Evolutionary conservation across 306 rosid genomes (phyloP).

Genomic region (Fragaria vesca): DNA sequence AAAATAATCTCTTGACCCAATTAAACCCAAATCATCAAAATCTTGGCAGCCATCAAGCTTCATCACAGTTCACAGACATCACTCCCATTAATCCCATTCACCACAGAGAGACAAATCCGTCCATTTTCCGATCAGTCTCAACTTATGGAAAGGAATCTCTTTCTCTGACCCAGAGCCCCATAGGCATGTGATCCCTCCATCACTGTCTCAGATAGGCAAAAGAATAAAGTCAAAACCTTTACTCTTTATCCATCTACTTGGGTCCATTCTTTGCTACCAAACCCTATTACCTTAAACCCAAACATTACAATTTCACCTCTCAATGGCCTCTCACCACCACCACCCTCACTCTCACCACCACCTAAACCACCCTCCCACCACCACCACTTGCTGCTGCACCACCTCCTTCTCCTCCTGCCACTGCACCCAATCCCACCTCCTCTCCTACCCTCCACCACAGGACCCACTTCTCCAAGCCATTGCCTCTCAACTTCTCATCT

Average conservation of each 20-base stretch:
- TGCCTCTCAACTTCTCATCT: conserved; percentile 47
- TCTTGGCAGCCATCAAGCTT: background rate
- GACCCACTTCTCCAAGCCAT: conserved; percentile 58
- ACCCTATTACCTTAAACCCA: conserved; percentile 7
- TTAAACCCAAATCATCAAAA: background rate
- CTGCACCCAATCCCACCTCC: conserved; percentile 34
- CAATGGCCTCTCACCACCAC: conserved; percentile 60
- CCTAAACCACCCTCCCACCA: conserved; percentile 21
- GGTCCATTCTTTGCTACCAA: background rate
- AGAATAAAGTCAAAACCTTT: background rate
- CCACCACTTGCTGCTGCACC: conserved; percentile 26
- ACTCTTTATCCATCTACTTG: background rate
- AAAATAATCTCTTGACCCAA: too few relatives aligned
- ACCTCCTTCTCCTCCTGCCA: conserved; percentile 31
- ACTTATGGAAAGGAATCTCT: background rate
- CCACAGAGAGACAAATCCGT: too few relatives aligned
- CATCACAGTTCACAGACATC: background rate
- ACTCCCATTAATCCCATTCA: too few relatives aligned
- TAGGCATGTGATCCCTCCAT: background rate
- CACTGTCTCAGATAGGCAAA: background rate
- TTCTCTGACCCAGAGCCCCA: background rate
- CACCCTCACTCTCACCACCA: conserved; percentile 29
- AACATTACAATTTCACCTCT: background rate
- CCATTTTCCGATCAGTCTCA: background rate
- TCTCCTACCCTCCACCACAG: conserved; percentile 31